These are phyloP conservation scores for Megacollybia platyphylla DNA, from an alignment of 1,284 basidiomycete species.

Conservation along the genomic window DNA sequence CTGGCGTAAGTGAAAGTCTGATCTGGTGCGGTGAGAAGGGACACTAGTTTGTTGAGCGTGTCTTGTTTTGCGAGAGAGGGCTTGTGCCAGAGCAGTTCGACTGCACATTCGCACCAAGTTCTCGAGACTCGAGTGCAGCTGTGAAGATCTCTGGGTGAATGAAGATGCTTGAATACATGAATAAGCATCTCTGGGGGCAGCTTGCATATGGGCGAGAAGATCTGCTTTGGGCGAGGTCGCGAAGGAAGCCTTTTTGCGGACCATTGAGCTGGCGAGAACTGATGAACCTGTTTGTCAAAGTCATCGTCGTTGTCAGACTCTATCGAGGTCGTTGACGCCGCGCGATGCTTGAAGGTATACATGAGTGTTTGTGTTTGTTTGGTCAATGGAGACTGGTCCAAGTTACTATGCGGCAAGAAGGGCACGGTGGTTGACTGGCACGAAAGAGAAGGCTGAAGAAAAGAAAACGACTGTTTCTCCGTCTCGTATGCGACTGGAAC, in stretches of 20 bases:
- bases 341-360: conserved; percentile 36
- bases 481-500: conserved; percentile 37
- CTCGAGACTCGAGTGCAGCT: conserved; percentile 75
- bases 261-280: conserved; percentile 56
- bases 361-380: conserved; percentile 9
- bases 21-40: conserved; percentile 42
- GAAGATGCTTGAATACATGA: conserved; percentile 83
- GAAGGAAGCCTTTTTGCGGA: conserved; percentile 24
- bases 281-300: conserved; percentile 28
- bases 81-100: conserved; percentile 93
- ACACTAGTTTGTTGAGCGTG: conserved; percentile 71
- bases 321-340: conserved; percentile 39
- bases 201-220: conserved; percentile 34
- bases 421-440: conserved; percentile 35
- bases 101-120: conserved; percentile 91
- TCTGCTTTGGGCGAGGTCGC: conserved; percentile 14
- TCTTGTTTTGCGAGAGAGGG: conserved; percentile 65
- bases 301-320: conserved; percentile 62
- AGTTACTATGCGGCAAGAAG: conserved; percentile 48
- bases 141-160: conserved; percentile 64
- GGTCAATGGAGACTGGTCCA: conserved; percentile 23
- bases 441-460: conserved; percentile 11
- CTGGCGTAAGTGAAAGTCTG: conserved; percentile 81
- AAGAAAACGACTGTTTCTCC: conserved; percentile 15
- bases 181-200: conserved; percentile 88